Conservation (phyloP, 768 basidiomycete species). For the Amanita brunnescens region DNA sequence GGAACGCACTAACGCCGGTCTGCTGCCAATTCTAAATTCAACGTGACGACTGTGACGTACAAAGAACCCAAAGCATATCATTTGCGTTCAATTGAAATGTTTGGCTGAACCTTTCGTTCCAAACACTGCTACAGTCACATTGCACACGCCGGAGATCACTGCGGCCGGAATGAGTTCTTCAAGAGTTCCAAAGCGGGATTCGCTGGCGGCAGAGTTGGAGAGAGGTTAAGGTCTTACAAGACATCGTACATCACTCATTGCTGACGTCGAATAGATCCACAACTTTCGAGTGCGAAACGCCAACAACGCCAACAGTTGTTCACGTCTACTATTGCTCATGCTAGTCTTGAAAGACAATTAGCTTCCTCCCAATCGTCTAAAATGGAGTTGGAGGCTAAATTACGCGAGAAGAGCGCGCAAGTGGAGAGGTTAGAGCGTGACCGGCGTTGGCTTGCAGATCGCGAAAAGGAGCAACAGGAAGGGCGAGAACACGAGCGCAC, state of each 20-base stretch:
- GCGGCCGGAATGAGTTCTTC: slow-evolving; percentile 10
- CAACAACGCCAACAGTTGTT: slow-evolving; percentile 60
- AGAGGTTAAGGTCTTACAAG: slow-evolving; percentile 29
- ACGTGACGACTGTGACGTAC: background rate
- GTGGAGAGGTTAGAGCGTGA: slow-evolving; percentile 67
- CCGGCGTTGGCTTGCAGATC: slow-evolving; percentile 56
- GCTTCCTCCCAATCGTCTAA: slow-evolving; percentile 51
- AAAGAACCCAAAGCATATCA: background rate
- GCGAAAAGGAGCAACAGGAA: slow-evolving; percentile 59
- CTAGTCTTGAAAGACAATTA: slow-evolving; percentile 62
- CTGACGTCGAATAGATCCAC: slow-evolving; percentile 40
- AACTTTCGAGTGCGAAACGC: slow-evolving; percentile 57
- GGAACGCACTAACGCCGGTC: background rate
- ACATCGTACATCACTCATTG: background rate
- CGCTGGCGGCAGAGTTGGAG: slow-evolving; percentile 59
- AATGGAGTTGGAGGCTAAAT: slow-evolving; percentile 56
- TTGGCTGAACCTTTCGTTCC: slow-evolving; percentile 2
- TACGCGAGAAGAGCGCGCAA: slow-evolving; percentile 53
- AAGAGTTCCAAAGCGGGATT: slow-evolving; percentile 48
- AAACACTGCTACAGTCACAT: background rate
- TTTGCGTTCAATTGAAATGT: background rate
- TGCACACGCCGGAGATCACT: background rate
- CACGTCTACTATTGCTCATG: slow-evolving; percentile 49
- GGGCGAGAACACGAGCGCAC: slow-evolving; percentile 53
- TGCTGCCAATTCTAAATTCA: background rate